Conservation (phyloP, 768 basidiomycete genomes). For the Mycena haematopus region DNA sequence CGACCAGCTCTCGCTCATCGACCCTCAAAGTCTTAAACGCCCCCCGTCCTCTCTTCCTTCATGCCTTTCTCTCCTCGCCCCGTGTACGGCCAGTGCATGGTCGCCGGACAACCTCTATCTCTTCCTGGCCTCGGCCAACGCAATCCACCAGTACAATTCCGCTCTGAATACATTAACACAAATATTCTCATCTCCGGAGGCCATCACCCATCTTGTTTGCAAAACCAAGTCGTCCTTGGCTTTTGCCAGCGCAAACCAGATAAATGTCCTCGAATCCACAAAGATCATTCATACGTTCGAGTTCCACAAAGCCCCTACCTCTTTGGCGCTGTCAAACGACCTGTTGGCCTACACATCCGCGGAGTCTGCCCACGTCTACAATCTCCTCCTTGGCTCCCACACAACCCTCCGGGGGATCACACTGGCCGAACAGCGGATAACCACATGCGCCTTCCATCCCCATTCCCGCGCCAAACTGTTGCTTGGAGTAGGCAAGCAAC, state of each 20-base stretch:
- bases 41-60: constrained; percentile 48
- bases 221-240: constrained; percentile 52
- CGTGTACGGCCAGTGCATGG: constrained; percentile 57
- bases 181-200: constrained; percentile 44
- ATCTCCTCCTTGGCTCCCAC: constrained; percentile 60
- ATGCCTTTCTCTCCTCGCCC: constrained; percentile 42
- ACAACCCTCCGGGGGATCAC: constrained; percentile 62
- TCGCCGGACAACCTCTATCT: constrained; percentile 60
- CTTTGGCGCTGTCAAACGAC: constrained; percentile 67
- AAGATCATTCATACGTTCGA: constrained; percentile 56
- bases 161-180: constrained; percentile 50
- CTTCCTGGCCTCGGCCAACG: constrained; percentile 55
- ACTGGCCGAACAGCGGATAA: constrained; percentile 42
- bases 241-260: constrained; percentile 50
- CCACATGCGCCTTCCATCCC: constrained; percentile 64
- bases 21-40: constrained; percentile 54
- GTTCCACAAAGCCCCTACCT: constrained; percentile 54
- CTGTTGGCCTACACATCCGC: constrained; percentile 64
- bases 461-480: constrained; percentile 68
- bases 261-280: constrained; percentile 59
- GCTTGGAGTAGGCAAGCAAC: constrained; percentile 55
- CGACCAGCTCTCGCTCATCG: constrained; percentile 53
- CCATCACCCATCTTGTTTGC: constrained; percentile 40
- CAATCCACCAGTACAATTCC: constrained; percentile 61
- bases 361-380: constrained; percentile 62